These are phyloP conservation scores for Penicillium sp. DNA, from an alignment of 2,329 filamentous ascomycete species.

Conservation along the genomic window DNA sequence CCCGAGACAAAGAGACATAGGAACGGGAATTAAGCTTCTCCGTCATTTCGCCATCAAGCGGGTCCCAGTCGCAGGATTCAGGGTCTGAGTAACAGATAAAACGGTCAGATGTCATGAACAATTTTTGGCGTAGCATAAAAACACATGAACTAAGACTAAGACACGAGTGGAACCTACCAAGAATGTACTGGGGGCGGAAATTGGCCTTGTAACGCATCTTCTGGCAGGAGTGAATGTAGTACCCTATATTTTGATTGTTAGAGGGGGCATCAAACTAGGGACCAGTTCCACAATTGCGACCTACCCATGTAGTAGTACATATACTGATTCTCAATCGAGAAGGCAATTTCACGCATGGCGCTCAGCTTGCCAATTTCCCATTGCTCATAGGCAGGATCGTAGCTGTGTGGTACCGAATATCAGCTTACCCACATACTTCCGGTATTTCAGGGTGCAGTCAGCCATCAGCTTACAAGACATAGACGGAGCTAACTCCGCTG, in stretches of 20 bases:
- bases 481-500: conserved; percentile 49
- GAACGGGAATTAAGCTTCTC: conserved; percentile 41
- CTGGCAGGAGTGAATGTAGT: conserved; percentile 59
- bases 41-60: conserved; percentile 42
- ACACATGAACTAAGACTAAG: background rate
- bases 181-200: conserved; percentile 48
- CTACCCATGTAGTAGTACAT: conserved; percentile 64
- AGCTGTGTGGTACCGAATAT: conserved; percentile 36
- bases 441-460: background rate
- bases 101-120: conserved; percentile 2
- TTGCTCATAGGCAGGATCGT: conserved; percentile 59
- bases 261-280: background rate
- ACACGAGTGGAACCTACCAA: conserved; percentile 35
- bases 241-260: conserved; percentile 41
- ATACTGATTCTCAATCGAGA: conserved; percentile 55
- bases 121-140: background rate
- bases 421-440: background rate
- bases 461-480: conserved; percentile 44
- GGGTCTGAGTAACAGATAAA: conserved; percentile 37
- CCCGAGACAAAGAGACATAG: conserved; percentile 47
- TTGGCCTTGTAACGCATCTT: conserved; percentile 53
- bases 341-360: conserved; percentile 57
- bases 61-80: conserved; percentile 46
- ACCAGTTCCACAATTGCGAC: conserved; percentile 1
- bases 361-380: conserved; percentile 64